Evolutionary conservation across 1,139 yeast species (phyloP).

Genomic region (Suhomyces bokatorum): DNA sequence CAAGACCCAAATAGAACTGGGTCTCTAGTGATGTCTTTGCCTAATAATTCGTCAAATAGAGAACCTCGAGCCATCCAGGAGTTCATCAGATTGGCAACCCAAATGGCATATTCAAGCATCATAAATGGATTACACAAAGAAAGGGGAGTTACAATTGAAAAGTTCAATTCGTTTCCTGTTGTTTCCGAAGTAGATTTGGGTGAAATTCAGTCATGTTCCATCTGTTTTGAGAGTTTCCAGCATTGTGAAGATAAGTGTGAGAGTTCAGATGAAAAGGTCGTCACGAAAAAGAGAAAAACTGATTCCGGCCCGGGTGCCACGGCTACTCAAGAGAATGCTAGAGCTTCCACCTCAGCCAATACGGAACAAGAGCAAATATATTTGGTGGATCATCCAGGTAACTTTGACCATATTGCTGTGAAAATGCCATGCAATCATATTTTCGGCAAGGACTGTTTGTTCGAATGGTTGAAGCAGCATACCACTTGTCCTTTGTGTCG

Average conservation of each 20-base stretch:
- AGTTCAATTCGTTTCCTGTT: slow-evolving; percentile 51
- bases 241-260: slow-evolving; percentile 5
- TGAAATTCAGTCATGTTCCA: slow-evolving; percentile 53
- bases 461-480: slow-evolving; percentile 70
- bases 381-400: slow-evolving; percentile 30
- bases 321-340: slow-evolving; percentile 8
- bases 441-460: slow-evolving; percentile 73
- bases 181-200: slow-evolving; percentile 29
- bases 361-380: slow-evolving; percentile 14
- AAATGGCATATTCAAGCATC: slow-evolving; percentile 65
- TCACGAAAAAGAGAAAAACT: slow-evolving; percentile 16
- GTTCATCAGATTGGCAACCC: slow-evolving; percentile 65
- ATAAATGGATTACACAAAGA: slow-evolving; percentile 44
- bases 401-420: slow-evolving; percentile 61
- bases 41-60: slow-evolving; percentile 59
- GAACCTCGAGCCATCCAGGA: slow-evolving; percentile 56
- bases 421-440: slow-evolving; percentile 79
- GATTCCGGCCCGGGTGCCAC: slow-evolving; percentile 5
- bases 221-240: slow-evolving; percentile 63
- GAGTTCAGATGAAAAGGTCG: slow-evolving; percentile 20
- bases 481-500: slow-evolving; percentile 84
- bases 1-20: slow-evolving; percentile 50
- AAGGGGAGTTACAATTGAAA: slow-evolving; percentile 52
- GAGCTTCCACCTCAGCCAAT: slow-evolving; percentile 1
- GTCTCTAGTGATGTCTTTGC: slow-evolving; percentile 59